Percentiles rank a stretch among this genome's conserved stretches.
phyloP scores from a whole-genome alignment of 225 moss, liverwort and hornwort genomes.

The Pseudisothecium myosuroides region DNA sequence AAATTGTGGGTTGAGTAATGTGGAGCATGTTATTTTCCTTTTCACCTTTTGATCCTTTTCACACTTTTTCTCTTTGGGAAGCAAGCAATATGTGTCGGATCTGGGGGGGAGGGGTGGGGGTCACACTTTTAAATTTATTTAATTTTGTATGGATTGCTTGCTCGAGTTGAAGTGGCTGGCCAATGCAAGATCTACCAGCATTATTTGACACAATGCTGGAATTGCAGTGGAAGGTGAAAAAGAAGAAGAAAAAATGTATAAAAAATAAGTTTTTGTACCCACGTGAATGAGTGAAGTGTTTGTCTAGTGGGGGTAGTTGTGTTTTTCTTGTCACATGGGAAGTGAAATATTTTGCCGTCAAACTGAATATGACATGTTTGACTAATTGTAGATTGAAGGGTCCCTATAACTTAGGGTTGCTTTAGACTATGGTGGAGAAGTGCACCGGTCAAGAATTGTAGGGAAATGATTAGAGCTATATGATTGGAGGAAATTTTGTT shows the following conservation, averaged over 20 bases:
- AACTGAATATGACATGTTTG: accelerated
- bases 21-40: neutral
- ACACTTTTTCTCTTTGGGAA: neutral
- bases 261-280: neutral
- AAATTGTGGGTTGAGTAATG: neutral
- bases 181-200: neutral
- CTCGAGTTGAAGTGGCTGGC: neutral
- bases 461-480: too few species aligned
- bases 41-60: neutral
- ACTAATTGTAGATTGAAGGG: neutral
- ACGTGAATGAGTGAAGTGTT: neutral
- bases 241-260: neutral
- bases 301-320: neutral
- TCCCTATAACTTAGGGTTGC: too few species aligned
- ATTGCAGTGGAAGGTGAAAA: too few species aligned
- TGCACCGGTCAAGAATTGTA: too few species aligned
- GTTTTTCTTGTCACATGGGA: neutral
- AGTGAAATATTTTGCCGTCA: neutral
- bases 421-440: too few species aligned
- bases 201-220: too few species aligned
- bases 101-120: too few species aligned
- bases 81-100: neutral
- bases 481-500: too few species aligned
- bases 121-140: neutral
- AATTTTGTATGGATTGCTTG: neutral